Percentiles rank a stretch among this genome's conserved stretches.
These are phyloP conservation scores for Chenopodium suecicum DNA, from an alignment of 148 eudicot genomes.

Conservation along the genomic window DNA sequence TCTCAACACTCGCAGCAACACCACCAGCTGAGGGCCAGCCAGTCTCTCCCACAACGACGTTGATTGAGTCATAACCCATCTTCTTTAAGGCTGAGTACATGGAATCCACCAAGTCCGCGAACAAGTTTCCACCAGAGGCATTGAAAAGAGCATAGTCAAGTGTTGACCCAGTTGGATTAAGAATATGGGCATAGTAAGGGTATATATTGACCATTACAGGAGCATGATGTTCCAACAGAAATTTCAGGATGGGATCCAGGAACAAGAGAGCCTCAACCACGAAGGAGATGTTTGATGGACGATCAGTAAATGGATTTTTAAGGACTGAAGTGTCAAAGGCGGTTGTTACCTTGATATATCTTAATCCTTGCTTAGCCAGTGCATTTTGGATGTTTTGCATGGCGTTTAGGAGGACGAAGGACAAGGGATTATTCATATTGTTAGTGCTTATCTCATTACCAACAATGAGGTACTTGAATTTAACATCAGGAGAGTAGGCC, in stretches of 20 bases:
- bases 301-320: neutral
- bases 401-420: neutral
- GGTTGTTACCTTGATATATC: constrained; percentile 35
- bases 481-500: constrained; percentile 31
- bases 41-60: constrained; percentile 52
- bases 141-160: constrained; percentile 37
- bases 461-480: constrained; percentile 38
- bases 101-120: constrained; percentile 47
- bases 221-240: constrained; percentile 17
- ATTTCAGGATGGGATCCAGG: constrained; percentile 8
- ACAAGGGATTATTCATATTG: neutral
- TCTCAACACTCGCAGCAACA: constrained; percentile 23
- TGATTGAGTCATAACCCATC: constrained; percentile 26
- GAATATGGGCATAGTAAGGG: constrained; percentile 33
- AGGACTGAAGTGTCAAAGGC: constrained; percentile 30
- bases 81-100: constrained; percentile 44
- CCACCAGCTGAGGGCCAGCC: constrained; percentile 74
- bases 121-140: constrained; percentile 29
- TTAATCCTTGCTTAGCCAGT: constrained; percentile 24
- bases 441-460: constrained; percentile 41
- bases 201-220: constrained; percentile 22
- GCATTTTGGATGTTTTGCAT: constrained; percentile 20
- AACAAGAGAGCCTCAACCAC: neutral
- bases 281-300: constrained; percentile 20
- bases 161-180: neutral